Evolutionary conservation across 345 rosid genomes (phyloP).

Genomic region (Moricandia moricandioides): DNA sequence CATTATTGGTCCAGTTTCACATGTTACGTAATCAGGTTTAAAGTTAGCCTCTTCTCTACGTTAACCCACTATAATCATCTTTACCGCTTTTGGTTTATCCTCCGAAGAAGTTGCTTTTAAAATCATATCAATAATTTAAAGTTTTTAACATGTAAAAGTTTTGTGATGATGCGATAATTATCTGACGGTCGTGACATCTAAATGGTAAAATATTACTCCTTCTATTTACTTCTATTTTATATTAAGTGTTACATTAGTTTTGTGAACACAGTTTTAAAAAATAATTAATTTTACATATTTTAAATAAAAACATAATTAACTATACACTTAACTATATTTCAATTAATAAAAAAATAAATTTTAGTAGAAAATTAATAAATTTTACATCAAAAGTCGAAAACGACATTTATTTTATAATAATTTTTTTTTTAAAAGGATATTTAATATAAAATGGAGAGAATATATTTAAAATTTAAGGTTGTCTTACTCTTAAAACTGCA

Average conservation of each 20-base stretch:
- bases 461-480: not conserved
- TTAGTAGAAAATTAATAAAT: too few species aligned
- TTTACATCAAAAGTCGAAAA: too few species aligned
- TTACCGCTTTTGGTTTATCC: constrained; percentile 15
- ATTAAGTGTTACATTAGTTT: too few species aligned
- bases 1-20: constrained; percentile 18
- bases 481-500: not conserved
- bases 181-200: not conserved
- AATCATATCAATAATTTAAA: not conserved
- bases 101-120: not conserved
- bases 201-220: not conserved
- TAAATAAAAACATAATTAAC: too few species aligned
- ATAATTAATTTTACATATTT: too few species aligned
- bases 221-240: too few species aligned
- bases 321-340: too few species aligned
- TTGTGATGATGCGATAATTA: not conserved
- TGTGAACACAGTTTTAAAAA: too few species aligned
- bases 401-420: too few species aligned
- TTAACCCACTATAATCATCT: not conserved
- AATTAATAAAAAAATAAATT: too few species aligned
- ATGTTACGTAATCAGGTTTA: not conserved
- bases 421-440: too few species aligned
- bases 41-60: constrained; percentile 19
- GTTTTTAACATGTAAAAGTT: not conserved
- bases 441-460: too few species aligned